phyloP scores from a whole-genome alignment of 2,329 filamentous ascomycete species.

The Aspergillus eucalypticola region DNA sequence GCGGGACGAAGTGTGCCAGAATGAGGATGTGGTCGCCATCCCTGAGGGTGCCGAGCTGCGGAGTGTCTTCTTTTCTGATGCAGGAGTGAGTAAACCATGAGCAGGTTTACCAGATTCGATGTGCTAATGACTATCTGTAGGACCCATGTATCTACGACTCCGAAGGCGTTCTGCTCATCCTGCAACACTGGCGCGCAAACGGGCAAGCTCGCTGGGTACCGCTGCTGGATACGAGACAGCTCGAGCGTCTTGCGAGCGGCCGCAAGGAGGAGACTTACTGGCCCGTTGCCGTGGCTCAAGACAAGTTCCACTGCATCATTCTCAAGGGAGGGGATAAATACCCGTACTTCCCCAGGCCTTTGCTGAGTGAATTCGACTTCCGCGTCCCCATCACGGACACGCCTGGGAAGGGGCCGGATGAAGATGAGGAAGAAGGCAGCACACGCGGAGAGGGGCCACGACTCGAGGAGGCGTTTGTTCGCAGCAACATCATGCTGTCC shows the following conservation, averaged over 20 bases:
- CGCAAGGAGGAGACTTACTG: slow-evolving; percentile 90
- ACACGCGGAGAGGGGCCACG: slow-evolving; percentile 41
- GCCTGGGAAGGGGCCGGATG: slow-evolving; percentile 40
- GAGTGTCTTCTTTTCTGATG: slow-evolving; percentile 88
- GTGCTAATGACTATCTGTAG: slow-evolving; percentile 43
- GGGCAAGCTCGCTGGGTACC: slow-evolving; percentile 90
- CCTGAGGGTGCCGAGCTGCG: slow-evolving; percentile 71
- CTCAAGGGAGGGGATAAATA: slow-evolving; percentile 93
- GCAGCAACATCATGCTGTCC: slow-evolving; percentile 68
- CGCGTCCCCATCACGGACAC: slow-evolving; percentile 72
- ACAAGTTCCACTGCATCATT: slow-evolving; percentile 97
- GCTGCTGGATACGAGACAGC: slow-evolving; percentile 80
- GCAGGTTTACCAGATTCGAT: background rate
- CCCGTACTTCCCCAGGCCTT: slow-evolving; percentile 85
- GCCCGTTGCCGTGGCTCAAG: slow-evolving; percentile 87
- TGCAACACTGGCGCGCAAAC: slow-evolving; percentile 85
- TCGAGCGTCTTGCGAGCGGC: slow-evolving; percentile 79
- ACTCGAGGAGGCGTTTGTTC: slow-evolving; percentile 80
- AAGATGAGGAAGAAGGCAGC: slow-evolving; percentile 42
- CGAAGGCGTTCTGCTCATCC: slow-evolving; percentile 80
- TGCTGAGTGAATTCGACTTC: slow-evolving; percentile 93
- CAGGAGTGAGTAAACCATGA: slow-evolving; percentile 62
- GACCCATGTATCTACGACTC: slow-evolving; percentile 97
- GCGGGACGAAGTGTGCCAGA: slow-evolving; percentile 90
- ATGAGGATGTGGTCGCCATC: slow-evolving; percentile 85